phyloP scores from a whole-genome alignment of 176 grass and related monocot species.

The Avena sativa region DNA sequence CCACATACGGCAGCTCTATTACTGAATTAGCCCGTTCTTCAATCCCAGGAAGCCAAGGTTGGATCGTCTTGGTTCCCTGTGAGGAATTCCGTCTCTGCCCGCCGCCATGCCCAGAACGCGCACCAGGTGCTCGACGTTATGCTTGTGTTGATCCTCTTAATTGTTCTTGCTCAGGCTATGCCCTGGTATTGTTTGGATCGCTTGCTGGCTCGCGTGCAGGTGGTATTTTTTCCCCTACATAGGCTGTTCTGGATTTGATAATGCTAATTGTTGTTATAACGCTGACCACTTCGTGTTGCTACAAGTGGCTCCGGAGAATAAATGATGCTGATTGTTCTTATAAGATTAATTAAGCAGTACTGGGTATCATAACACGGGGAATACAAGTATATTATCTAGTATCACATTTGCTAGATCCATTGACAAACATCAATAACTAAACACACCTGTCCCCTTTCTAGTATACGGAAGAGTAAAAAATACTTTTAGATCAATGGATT shows the following conservation, averaged over 20 bases:
- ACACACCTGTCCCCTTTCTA: not conserved
- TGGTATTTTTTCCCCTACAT: not conserved
- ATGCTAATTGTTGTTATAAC: not conserved
- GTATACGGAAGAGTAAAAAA: constrained; percentile 3
- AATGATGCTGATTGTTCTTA: too few species aligned
- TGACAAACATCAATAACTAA: constrained; percentile 22
- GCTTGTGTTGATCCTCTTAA: not conserved
- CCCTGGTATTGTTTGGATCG: not conserved
- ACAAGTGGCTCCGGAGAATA: not conserved
- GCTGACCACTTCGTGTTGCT: not conserved
- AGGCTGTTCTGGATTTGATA: not conserved
- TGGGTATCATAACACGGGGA: not conserved
- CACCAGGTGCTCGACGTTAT: constrained; percentile 41
- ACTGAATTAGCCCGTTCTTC: rapidly evolving
- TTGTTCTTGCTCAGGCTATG: not conserved
- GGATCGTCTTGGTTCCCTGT: not conserved
- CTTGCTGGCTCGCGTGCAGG: not conserved
- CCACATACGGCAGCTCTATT: not conserved
- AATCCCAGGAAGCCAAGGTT: not conserved
- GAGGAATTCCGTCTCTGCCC: rapidly evolving
- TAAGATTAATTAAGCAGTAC: too few species aligned
- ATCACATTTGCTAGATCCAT: constrained; percentile 13
- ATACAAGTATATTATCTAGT: constrained; percentile 17
- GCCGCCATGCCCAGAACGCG: not conserved
- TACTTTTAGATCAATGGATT: not conserved